These are phyloP conservation scores for Nakazawaea wyomingensis DNA, from an alignment of 805 yeast species.

Conservation along the genomic window DNA sequence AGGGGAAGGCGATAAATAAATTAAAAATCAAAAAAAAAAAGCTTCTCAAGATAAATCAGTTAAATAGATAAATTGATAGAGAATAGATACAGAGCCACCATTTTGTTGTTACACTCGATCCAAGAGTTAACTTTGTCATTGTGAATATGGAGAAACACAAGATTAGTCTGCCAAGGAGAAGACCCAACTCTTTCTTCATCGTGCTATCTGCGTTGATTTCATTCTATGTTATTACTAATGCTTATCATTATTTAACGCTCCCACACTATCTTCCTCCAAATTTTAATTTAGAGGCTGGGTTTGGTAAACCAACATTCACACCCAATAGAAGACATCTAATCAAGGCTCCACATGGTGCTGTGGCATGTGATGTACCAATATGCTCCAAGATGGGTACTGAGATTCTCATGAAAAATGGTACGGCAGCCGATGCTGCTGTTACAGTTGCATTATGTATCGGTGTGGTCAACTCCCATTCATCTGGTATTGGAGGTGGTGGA, in stretches of 20 bases:
- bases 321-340: constrained; percentile 37
- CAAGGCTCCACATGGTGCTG: constrained; percentile 49
- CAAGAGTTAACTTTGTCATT: not conserved
- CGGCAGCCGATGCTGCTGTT: constrained; percentile 92
- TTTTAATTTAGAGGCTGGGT: no score
- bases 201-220: not conserved
- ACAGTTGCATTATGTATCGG: constrained; percentile 89
- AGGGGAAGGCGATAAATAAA: no score
- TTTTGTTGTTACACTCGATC: no score
- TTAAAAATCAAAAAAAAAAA: no score
- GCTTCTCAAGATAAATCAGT: no score
- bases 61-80: no score
- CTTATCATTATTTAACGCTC: not conserved
- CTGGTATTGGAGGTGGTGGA: constrained; percentile 94
- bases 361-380: constrained; percentile 56
- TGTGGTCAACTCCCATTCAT: constrained; percentile 69
- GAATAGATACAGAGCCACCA: no score
- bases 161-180: not conserved
- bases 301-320: constrained; percentile 34
- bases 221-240: not conserved
- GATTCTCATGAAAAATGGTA: constrained; percentile 55
- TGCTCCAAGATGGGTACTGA: constrained; percentile 62
- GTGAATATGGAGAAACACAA: not conserved
- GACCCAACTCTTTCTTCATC: not conserved
- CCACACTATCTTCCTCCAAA: no score